These are phyloP conservation scores for Noccaea caerulescens DNA, from an alignment of 345 rosid genomes.

Conservation along the genomic window DNA sequence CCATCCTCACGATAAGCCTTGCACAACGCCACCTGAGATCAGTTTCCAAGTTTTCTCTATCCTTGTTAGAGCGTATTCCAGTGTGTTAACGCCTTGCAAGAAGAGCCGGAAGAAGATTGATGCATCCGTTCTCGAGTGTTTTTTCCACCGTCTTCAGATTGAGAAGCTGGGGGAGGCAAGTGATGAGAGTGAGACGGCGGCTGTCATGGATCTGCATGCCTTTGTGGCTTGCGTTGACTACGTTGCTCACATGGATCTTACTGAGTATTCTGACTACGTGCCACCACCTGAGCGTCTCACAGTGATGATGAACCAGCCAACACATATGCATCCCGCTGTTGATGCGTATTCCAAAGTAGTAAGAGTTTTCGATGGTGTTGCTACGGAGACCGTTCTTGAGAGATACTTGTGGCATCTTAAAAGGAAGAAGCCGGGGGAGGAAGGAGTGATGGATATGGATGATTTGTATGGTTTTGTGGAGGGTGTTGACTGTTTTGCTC, in stretches of 20 bases:
- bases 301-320: too few species aligned
- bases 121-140: slow-evolving; percentile 51
- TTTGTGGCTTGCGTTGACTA: slow-evolving; percentile 65
- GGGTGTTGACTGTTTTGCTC: background rate
- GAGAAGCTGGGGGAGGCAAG: slow-evolving; percentile 4
- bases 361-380: background rate
- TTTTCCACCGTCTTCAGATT: slow-evolving; percentile 62
- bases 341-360: too few species aligned
- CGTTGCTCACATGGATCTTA: slow-evolving; percentile 76
- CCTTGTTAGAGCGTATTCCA: slow-evolving; percentile 65
- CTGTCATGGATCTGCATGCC: slow-evolving; percentile 77
- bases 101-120: slow-evolving; percentile 48
- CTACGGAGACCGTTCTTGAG: background rate
- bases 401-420: background rate
- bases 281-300: slow-evolving; percentile 51
- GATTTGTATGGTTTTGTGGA: background rate
- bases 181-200: too few species aligned
- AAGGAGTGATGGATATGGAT: background rate
- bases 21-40: background rate
- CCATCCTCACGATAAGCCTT: too few species aligned
- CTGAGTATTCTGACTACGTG: slow-evolving; percentile 40
- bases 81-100: slow-evolving; percentile 64
- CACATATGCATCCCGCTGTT: too few species aligned
- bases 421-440: background rate
- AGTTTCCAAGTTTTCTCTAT: background rate